phyloP scores from a whole-genome alignment of 202 grass and related monocot species.

The Musa balbisiana region DNA sequence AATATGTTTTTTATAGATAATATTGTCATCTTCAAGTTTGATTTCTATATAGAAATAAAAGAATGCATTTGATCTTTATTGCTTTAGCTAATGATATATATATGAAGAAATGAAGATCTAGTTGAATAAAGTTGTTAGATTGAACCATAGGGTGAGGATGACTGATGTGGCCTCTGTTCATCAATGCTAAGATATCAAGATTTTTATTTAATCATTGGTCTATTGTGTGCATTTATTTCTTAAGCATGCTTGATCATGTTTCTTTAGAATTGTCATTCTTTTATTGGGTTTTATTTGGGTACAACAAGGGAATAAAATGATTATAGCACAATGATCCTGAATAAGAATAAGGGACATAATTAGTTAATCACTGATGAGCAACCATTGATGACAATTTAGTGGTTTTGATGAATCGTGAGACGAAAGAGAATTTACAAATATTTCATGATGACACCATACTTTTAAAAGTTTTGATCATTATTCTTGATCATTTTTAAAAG shows the following conservation, averaged over 20 bases:
- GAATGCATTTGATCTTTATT: slow-evolving; percentile 27
- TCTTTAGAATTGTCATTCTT: no score
- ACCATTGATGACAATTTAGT: slow-evolving; percentile 18
- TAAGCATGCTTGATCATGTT: no score
- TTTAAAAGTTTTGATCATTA: neutral
- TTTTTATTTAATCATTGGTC: no score
- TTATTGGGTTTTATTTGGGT: neutral
- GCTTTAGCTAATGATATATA: neutral
- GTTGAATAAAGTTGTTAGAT: slow-evolving; percentile 26
- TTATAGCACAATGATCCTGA: slow-evolving; percentile 24
- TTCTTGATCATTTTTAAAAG: neutral
- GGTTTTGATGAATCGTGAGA: slow-evolving; percentile 6
- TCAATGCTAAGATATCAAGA: neutral
- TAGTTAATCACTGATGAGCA: slow-evolving; percentile 22
- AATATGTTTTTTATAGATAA: neutral
- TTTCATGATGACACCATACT: neutral
- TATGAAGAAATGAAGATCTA: slow-evolving; percentile 16
- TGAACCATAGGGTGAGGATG: slow-evolving; percentile 26
- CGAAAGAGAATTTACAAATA: slow-evolving; percentile 2
- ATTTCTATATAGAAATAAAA: slow-evolving; percentile 22
- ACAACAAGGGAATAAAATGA: slow-evolving; percentile 12
- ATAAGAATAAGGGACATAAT: slow-evolving; percentile 25
- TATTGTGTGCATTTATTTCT: no score
- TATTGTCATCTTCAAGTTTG: neutral
- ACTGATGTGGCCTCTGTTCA: slow-evolving; percentile 27